Conservation (phyloP, 257 asterid genomes). For the Nicotiana tomentosiformis region DNA sequence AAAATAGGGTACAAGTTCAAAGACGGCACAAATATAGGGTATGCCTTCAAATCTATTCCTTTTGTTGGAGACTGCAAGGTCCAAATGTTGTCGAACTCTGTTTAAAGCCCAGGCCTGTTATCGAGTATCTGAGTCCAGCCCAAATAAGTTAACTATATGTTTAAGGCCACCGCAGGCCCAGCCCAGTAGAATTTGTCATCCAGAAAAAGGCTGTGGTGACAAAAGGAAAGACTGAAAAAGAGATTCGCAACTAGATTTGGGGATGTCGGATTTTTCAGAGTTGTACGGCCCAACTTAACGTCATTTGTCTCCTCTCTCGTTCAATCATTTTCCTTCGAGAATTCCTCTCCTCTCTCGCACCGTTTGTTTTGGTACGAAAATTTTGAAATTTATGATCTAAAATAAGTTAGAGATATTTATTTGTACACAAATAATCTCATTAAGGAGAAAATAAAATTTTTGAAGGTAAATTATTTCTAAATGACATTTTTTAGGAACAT, state of each 20-base stretch:
- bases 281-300: background rate
- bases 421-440: too few relatives aligned
- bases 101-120: background rate
- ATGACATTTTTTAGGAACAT: too few relatives aligned
- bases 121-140: background rate
- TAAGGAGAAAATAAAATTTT: too few relatives aligned
- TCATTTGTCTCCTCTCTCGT: background rate
- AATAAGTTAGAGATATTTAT: too few relatives aligned
- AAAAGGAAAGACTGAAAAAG: background rate
- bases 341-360: too few relatives aligned
- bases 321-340: background rate
- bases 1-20: too few relatives aligned
- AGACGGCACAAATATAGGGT: too few relatives aligned
- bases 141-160: background rate
- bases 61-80: background rate
- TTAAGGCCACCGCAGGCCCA: background rate
- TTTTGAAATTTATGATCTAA: too few relatives aligned
- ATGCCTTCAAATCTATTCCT: too few relatives aligned
- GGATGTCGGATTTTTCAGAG: constrained; percentile 7
- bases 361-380: too few relatives aligned
- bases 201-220: background rate
- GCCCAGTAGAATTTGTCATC: background rate
- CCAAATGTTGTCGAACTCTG: background rate
- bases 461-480: too few relatives aligned
- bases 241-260: constrained; percentile 13